Percentiles rank a stretch among this genome's conserved stretches.
Evolutionary conservation across 169 alveolate genomes (phyloP).

Genomic region (Plasmodium knowlesi): DNA sequence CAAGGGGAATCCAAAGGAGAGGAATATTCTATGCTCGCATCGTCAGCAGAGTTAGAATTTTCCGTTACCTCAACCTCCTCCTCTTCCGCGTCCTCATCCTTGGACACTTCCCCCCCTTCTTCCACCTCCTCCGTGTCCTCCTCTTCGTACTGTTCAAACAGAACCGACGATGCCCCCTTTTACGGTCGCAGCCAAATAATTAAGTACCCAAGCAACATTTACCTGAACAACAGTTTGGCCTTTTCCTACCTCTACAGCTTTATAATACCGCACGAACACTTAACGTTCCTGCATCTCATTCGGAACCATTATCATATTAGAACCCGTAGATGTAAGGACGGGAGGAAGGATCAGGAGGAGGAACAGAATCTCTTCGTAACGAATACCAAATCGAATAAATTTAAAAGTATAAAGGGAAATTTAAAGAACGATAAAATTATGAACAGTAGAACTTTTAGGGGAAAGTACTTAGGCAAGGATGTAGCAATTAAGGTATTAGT

Average conservation of each 20-base stretch:
- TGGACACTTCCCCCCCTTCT: neutral
- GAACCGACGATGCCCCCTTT: conserved; percentile 6
- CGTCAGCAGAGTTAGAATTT: neutral
- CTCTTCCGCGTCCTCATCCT: conserved; percentile 2
- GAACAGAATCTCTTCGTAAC: neutral
- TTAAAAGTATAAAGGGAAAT: neutral
- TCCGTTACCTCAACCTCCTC: conserved; percentile 1
- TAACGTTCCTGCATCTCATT: conserved; percentile 50
- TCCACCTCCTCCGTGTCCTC: conserved; percentile 28
- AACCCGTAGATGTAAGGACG: neutral
- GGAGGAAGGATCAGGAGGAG: neutral
- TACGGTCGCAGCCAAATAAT: conserved; percentile 16
- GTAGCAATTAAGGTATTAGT: conserved; percentile 77
- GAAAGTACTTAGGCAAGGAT: conserved; percentile 74
- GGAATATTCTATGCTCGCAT: neutral
- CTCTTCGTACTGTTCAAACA: conserved; percentile 39
- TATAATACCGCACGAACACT: conserved; percentile 57
- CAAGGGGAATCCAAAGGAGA: neutral
- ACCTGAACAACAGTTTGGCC: conserved; percentile 40
- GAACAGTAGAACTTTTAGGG: conserved; percentile 53
- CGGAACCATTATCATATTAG: conserved; percentile 13
- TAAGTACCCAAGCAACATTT: conserved; percentile 36
- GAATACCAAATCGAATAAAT: neutral
- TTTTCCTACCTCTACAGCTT: conserved; percentile 60
- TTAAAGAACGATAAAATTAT: neutral